phyloP scores from a whole-genome alignment of 345 rosid genomes.

The Capsella bursapastoris region DNA sequence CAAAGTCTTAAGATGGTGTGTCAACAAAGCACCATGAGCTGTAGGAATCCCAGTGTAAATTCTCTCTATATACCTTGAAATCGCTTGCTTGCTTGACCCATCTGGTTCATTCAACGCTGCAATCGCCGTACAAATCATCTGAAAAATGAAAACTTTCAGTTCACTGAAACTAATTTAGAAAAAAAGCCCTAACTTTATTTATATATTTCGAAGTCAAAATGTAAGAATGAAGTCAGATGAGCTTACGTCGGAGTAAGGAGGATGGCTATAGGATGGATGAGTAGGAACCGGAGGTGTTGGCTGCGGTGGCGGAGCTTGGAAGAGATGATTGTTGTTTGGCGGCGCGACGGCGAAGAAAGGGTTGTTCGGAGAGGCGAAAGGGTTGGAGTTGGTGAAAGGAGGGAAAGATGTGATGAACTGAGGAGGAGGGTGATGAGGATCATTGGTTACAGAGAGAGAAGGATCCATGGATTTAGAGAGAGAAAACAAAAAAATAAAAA shows the following conservation, averaged over 20 bases:
- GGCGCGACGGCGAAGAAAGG: conserved; percentile 28
- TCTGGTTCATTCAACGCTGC: conserved; percentile 68
- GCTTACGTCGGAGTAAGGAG: conserved; percentile 51
- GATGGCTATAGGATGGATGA: conserved; percentile 27
- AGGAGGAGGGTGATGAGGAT: conserved; percentile 42
- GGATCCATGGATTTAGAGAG: conserved; percentile 51
- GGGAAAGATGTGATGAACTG: conserved; percentile 26
- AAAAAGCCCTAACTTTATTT: conserved; percentile 19
- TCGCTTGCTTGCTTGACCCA: conserved; percentile 88
- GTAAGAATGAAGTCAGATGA: conserved; percentile 15
- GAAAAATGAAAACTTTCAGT: too few relatives aligned
- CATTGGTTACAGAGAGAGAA: conserved; percentile 41
- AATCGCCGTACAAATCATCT: conserved; percentile 86
- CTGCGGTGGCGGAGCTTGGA: conserved; percentile 16
- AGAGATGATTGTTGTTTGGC: conserved; percentile 39
- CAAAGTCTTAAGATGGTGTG: conserved; percentile 68
- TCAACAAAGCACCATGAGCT: conserved; percentile 63
- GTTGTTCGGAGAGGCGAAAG: conserved; percentile 14
- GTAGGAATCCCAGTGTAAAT: conserved; percentile 64
- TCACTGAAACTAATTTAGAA: too few relatives aligned
- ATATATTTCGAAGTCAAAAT: background rate
- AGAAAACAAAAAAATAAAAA: conserved; percentile 3
- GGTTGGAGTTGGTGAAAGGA: conserved; percentile 34
- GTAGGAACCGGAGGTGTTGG: conserved; percentile 6
- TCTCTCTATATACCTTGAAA: conserved; percentile 72